Evolutionary conservation across 305 asterid species (phyloP), one percentile per base, ranked within the genome.

Genomic region (Fraxinus angustifolia): DNA sequence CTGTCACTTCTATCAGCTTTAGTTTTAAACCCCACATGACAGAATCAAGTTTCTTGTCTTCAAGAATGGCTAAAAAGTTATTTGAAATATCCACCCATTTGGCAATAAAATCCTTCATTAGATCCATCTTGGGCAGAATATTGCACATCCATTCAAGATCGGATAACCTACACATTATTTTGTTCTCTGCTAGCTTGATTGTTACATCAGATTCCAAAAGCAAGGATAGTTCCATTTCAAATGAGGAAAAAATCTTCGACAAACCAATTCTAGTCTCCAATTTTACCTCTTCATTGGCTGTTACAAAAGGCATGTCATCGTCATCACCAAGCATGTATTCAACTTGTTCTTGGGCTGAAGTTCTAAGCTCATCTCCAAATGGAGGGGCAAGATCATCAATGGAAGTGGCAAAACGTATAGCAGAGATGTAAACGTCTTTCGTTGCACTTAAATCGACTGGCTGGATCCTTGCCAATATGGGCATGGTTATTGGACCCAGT

Each of bases 91-190:
- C 91, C 0, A 81, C 83, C 97, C 97, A 93, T 45, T 82, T 85
- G 3, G 85, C 73, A 23, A 91, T 94, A 1, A 92, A 91, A 26
- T 93, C 95, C 11, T 85, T 83, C 94, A 91, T 87, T 60, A 91
- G 84, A 75, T 89, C 91, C 92, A 90, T 92, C 84, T 89, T 92
- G 3, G 85, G 82, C 78, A 90, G 85, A 67, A 90, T 83, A 68
- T 80, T 89, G 82, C 91, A 91, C 86, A 93, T 80, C 97, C 97
- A 92, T 82, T 91, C 97, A 38, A 93, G 89, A 87, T 92, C 90
- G 2, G 89, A 79, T 26, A 92, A 38, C 35, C 80, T 42, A 73
- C 68, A 88, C 77, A 86, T 74, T 38, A 87, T 68, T 62, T 83
- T 87, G 30, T 76, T 85, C 80, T 88, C 94, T 0, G 67, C 77